Conservation (phyloP, 805 yeast species). For the Candida vaughaniae region DNA sequence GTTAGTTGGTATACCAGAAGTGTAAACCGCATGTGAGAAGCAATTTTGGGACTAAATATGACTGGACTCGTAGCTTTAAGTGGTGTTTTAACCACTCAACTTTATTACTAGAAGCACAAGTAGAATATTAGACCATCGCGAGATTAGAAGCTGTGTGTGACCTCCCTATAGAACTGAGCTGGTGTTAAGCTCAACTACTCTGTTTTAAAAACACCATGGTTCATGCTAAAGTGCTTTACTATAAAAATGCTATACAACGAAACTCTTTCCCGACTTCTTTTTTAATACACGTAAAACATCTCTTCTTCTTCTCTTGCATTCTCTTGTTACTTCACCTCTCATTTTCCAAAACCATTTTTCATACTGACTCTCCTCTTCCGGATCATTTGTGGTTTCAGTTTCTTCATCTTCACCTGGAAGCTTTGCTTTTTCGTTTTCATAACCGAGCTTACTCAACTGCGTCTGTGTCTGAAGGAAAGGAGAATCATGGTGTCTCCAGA, state of each 20-base stretch:
- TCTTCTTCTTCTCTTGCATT: conserved; percentile 70
- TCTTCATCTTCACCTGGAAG: conserved; percentile 36
- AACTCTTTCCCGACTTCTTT: conserved; percentile 32
- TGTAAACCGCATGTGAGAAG: no score
- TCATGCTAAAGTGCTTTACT: no score
- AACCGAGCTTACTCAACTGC: conserved; percentile 60
- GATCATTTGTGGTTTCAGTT: conserved; percentile 9
- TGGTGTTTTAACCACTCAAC: no score
- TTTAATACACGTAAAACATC: conserved; percentile 64
- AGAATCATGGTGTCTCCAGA: conserved; percentile 81
- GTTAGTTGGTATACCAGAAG: no score
- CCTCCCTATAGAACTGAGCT: no score
- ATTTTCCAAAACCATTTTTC: conserved; percentile 78
- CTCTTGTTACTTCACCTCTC: conserved; percentile 77
- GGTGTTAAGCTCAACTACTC: no score
- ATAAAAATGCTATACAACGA: conserved; percentile 7
- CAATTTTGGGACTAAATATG: no score
- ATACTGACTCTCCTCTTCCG: conserved; percentile 48
- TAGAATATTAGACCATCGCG: no score
- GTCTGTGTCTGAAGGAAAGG: conserved; percentile 87
- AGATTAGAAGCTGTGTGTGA: no score
- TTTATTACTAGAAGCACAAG: no score
- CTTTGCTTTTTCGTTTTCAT: conserved; percentile 24
- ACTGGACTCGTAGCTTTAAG: no score
- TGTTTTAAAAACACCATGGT: no score